Evolutionary conservation across 257 asterid genomes (phyloP).

Genomic region (Solanum pinnatisectum): DNA sequence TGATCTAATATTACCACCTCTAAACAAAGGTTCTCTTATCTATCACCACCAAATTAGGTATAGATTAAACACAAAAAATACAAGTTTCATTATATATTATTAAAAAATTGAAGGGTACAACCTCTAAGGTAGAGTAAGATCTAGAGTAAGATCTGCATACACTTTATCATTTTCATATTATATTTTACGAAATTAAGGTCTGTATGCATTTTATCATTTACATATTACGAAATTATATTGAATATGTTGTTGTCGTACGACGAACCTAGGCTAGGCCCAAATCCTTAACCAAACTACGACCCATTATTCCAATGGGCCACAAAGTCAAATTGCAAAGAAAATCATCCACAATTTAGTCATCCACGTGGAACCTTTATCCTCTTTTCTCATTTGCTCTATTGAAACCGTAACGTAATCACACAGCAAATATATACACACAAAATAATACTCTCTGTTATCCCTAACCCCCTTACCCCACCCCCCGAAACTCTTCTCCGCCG

Average conservation of each 20-base stretch:
- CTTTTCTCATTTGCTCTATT: slow-evolving; percentile 21
- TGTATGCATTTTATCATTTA: too few relatives aligned
- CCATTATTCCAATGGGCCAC: background rate
- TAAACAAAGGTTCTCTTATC: background rate
- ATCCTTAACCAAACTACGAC: background rate
- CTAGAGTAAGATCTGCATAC: too few relatives aligned
- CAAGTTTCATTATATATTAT: background rate
- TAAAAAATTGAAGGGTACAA: background rate
- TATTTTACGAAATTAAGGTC: too few relatives aligned
- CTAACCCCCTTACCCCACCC: background rate
- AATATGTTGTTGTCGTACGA: background rate
- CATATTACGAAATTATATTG: too few relatives aligned
- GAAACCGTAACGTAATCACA: slow-evolving; percentile 2
- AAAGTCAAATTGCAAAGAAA: background rate
- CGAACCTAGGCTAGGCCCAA: background rate
- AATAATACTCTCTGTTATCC: background rate
- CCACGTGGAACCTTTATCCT: slow-evolving; percentile 24
- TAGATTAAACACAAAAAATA: background rate
- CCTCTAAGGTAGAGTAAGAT: too few relatives aligned
- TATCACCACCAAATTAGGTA: background rate
- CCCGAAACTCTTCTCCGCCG: background rate
- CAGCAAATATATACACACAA: background rate
- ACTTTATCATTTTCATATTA: too few relatives aligned
- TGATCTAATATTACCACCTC: background rate
- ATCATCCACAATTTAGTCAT: background rate